Base-by-base conservation (phyloP, 2,329 filamentous ascomycete species). In the Xylariomycetidae sp. region DNA sequence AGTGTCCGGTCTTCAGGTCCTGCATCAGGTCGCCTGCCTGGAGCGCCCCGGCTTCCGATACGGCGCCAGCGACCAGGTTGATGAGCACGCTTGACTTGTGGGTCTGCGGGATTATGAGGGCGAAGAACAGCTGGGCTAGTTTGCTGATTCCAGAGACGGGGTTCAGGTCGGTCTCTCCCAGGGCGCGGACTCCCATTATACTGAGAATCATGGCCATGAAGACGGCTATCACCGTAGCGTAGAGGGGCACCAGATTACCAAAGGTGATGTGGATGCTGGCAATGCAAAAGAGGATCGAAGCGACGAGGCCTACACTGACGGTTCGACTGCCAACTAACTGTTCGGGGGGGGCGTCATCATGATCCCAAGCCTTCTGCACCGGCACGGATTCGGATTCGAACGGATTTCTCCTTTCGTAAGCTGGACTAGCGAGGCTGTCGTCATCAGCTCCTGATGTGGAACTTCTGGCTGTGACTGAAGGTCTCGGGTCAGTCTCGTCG, bases 11-110 rank as follows among this genome's bases (percentile, higher is more conserved):
- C 60, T 98, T 98, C 18, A 98, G 74, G 56, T 98, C 92, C 57
- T 98, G 92, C 75, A 98, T 86, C 35, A 98, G 77, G 59, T 98
- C 92, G 7, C 92, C 92, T 3, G 92, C 90, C 66, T 98, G 92
- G 4, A 97, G 69, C 4, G 92, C 92, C 5, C 92, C 85, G 4
- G 82, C 80, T 58, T 89, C 85, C 9, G 79, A 84, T 18, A 98
- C 82, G 0, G 92, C 92, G 7, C 92, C 92, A 1, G 90, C 92
- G 6, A 98, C 80, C 2, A 98, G 75, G 55, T 98, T 98, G 55
- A 96, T 94, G 36, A 95, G 73, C n/a, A 98, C 82, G 10, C 88
- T 87, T 25, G 88, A 88, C 49, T 84, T 83, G 50, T 87, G 80
- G 0, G 80, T 78, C 34, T 83, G 70, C 0, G 92, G 89, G 3